Base-by-base conservation (phyloP, 2,329 filamentous ascomycete genomes). In the Beauveria caledonica region DNA sequence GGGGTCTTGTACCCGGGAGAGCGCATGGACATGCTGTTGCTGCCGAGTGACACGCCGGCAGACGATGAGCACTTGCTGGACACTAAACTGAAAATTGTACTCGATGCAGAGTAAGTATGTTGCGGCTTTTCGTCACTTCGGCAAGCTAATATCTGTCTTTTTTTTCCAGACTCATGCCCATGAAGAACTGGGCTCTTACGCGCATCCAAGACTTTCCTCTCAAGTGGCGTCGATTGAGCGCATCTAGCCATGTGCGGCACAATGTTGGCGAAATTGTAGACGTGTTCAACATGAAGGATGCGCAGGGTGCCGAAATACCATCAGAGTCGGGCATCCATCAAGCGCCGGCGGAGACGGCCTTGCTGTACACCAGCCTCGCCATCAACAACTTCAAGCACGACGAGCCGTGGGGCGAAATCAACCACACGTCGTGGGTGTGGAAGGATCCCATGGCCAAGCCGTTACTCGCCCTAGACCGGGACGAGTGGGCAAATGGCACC, bases 1-100 rank as follows among this genome's bases (percentile, higher is more conserved):
- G 66, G 66, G 13, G 59, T 66, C 3, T 29, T 67, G 39, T 64
- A 66, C 42, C 66, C 66, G 2, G 66, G 66, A 23, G 64, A 67
- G 54, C 62, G 66, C 17, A 62, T 67, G 19, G 66, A 67, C 49
- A n/a, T 63, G 48, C 40, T 63, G n/a, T 15, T 60, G 25, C 48
- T 57, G 13, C 51, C 51, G 5, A 39, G 25, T 5, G 50, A 36
- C 19, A 33, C 52, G 13, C 27, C 46, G 3, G 36, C 50, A 3
- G 56, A 57, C 5, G 39, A 50, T 2, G 39, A 27, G 21, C 29
- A 51, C 9, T 19, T 46, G 5, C 17, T 58, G 8, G n/a, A 62
- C n/a, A 49, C 54, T 21, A 5, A 52, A 21, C 5, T 62, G n/a
- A 62, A 59, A n/a, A 57, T 62, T 23, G 46, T 62, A 6, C 25